A percentile compares a stretch with the other conserved stretches of the same genome.
These are phyloP conservation scores for Odontarrhena argentea DNA, from an alignment of 345 rosid species.

Conservation along the genomic window DNA sequence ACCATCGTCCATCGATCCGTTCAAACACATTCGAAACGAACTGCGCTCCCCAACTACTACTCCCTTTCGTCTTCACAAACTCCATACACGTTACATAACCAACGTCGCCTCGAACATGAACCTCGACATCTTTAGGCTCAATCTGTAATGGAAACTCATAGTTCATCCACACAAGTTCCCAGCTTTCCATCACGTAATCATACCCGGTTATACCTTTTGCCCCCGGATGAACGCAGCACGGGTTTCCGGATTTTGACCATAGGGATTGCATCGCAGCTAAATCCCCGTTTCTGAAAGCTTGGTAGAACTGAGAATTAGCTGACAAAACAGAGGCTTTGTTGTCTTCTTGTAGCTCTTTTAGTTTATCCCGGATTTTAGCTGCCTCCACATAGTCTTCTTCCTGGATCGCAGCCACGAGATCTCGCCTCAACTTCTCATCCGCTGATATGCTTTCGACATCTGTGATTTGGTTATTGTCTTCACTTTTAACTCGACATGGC, in stretches of 20 bases:
- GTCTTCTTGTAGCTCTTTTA: constrained; percentile 64
- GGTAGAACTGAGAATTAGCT: constrained; percentile 76
- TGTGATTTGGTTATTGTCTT: constrained; percentile 53
- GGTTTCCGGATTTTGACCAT: constrained; percentile 66
- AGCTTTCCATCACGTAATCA: constrained; percentile 83
- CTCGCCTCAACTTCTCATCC: constrained; percentile 64
- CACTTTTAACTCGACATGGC: constrained; percentile 56
- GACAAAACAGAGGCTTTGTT: constrained; percentile 64
- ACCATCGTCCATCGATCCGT: constrained; percentile 72
- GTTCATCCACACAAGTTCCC: constrained; percentile 92
- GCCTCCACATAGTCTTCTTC: constrained; percentile 87
- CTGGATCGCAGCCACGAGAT: constrained; percentile 65
- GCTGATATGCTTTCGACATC: constrained; percentile 54
- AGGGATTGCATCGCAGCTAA: constrained; percentile 68
- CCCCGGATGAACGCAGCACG: constrained; percentile 89
- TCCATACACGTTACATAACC: constrained; percentile 87
- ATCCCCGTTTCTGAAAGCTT: constrained; percentile 73
- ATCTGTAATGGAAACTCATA: constrained; percentile 83
- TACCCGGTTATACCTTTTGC: constrained; percentile 77
- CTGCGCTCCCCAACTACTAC: constrained; percentile 95
- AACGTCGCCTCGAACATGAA: constrained; percentile 73
- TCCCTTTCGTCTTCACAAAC: constrained; percentile 80
- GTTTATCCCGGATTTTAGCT: constrained; percentile 77
- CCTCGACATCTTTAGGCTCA: constrained; percentile 62
- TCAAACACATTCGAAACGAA: constrained; percentile 90